Evolutionary conservation across 2,329 filamentous ascomycete species (phyloP).

Genomic region (Fusarium palustre): DNA sequence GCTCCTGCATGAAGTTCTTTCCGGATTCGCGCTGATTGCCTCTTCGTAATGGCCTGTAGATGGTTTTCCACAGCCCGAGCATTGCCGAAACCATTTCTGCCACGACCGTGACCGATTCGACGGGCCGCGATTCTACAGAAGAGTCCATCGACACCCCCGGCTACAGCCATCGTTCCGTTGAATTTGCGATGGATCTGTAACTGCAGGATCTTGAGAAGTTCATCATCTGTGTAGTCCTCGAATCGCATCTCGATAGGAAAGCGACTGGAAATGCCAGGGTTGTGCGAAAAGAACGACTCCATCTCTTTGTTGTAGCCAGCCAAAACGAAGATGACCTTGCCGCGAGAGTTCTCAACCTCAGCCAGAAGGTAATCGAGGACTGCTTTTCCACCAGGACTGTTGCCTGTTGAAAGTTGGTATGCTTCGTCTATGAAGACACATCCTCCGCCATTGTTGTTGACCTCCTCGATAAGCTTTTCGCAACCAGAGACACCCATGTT

Average conservation of each 20-base stretch:
- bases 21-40: slow-evolving; percentile 69
- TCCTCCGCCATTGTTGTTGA: slow-evolving; percentile 72
- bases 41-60: slow-evolving; percentile 63
- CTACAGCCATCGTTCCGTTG: slow-evolving; percentile 65
- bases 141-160: slow-evolving; percentile 68
- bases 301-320: slow-evolving; percentile 81
- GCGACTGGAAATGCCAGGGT: slow-evolving; percentile 76
- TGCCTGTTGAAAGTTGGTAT: slow-evolving; percentile 75
- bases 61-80: slow-evolving; percentile 75
- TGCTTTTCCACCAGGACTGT: slow-evolving; percentile 66
- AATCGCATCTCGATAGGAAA: slow-evolving; percentile 76
- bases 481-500: slow-evolving; percentile 69
- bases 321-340: slow-evolving; percentile 77
- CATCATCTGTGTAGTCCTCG: slow-evolving; percentile 73
- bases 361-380: slow-evolving; percentile 78
- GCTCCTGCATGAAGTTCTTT: slow-evolving; percentile 57
- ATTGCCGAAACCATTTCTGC: slow-evolving; percentile 77
- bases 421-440: slow-evolving; percentile 84
- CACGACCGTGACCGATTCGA: slow-evolving; percentile 71
- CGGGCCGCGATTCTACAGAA: slow-evolving; percentile 72
- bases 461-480: slow-evolving; percentile 60
- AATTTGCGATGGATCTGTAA: slow-evolving; percentile 67
- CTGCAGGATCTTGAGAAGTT: slow-evolving; percentile 72
- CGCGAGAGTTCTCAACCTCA: slow-evolving; percentile 77
- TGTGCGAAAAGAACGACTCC: slow-evolving; percentile 81